Base-by-base conservation (phyloP, 192 early-diverging fungal genomes). In the Coemansia sp. region DNA sequence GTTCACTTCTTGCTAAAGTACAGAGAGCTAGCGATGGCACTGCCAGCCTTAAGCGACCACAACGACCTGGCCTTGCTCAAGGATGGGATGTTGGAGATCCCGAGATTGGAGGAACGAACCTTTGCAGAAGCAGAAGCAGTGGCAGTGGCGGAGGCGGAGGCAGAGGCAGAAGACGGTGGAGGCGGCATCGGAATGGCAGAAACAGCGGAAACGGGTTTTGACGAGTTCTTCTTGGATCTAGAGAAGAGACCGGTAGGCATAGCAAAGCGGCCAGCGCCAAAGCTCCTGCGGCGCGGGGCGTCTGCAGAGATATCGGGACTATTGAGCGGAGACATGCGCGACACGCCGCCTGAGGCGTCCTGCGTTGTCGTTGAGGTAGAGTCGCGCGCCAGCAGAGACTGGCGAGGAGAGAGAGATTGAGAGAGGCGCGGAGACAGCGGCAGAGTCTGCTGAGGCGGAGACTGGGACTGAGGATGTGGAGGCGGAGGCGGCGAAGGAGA, bases 111-210 rank as follows among this genome's bases (percentile, higher is more conserved):
- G 9, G 52, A 54, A 3, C 21, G 52, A 9, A 26, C 11, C 52
- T 54, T 54, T 7, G 52, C n/a, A n/a, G n/a, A n/a, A n/a, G n/a
- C 23, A 6, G 52, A 54, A 18, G 52, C 9, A 12, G 6, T n/a
- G 42, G 66, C 21, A 2, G 63, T 18, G 40, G 26, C 16, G 45
- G 23, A n/a, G 58, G 15, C 9, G 21, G 59, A 56, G 26, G 61
- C 32, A 3, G 67, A 26, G 3, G 26, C 26, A n/a, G n/a, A n/a
- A 26, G 26, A 3, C 3, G 26, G 26, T 26, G 26, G 16, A 5
- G 77, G 61, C 7, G 77, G 77, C 61, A 74, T 58, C 18, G 77
- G 71, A 15, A 74, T 79, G n/a, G 68, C 77, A 5, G 77, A 71
- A 8, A 73, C 64, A 0, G 56, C 32, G n/a, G 68, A 61, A 26